These are phyloP conservation scores for Penicillium herquei DNA, from an alignment of 495 filamentous ascomycete species.

Conservation along the genomic window DNA sequence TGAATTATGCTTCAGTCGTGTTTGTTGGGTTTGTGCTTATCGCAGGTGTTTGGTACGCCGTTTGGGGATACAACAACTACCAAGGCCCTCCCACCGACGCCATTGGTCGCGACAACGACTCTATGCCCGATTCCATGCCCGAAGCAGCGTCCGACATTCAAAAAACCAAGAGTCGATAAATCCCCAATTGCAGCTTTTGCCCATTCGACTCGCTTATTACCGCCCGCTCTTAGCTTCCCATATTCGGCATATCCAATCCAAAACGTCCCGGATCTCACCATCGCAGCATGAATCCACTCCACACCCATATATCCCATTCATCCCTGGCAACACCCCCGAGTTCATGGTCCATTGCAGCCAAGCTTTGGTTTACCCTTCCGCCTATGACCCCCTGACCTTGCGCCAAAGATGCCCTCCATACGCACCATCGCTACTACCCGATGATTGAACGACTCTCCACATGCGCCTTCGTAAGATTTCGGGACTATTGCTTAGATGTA, in stretches of 20 bases:
- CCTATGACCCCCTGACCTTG: background rate
- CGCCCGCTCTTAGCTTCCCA: background rate
- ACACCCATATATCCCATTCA: background rate
- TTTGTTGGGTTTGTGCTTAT: slow-evolving; percentile 55
- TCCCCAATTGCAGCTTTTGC: background rate
- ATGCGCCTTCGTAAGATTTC: slow-evolving; percentile 2
- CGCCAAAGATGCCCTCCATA: background rate
- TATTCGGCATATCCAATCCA: background rate
- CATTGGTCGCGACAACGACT: slow-evolving; percentile 15
- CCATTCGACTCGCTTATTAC: background rate
- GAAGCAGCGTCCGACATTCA: slow-evolving; percentile 15
- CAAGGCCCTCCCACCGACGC: slow-evolving; percentile 29
- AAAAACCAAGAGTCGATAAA: slow-evolving; percentile 3
- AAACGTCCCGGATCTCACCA: background rate
- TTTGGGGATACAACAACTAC: slow-evolving; percentile 51
- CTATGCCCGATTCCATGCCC: slow-evolving; percentile 7
- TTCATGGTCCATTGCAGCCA: background rate
- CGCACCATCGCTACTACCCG: slow-evolving; percentile 1
- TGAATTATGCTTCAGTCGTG: slow-evolving; percentile 60
- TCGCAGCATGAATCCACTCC: background rate
- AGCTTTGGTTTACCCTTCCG: background rate
- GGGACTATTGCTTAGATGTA: slow-evolving; percentile 12
- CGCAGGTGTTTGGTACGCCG: slow-evolving; percentile 57
- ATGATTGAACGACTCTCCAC: background rate
- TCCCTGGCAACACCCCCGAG: background rate